phyloP scores from a whole-genome alignment of 495 filamentous ascomycete genomes.

The Elasticomyces elasticus region DNA sequence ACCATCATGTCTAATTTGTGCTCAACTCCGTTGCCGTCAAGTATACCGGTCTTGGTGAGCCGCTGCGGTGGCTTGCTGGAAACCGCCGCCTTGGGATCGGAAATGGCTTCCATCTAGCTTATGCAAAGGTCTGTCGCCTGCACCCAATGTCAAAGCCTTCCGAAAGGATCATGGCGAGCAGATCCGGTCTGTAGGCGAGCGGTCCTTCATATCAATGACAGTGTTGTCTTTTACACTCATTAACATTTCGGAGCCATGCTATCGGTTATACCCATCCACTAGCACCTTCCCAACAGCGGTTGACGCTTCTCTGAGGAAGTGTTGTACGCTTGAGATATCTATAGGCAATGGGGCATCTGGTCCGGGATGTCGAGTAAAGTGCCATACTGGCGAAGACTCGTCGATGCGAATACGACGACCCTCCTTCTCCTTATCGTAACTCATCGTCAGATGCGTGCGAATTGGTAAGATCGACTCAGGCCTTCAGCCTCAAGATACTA shows the following conservation, averaged over 20 bases:
- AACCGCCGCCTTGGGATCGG: constrained; percentile 10
- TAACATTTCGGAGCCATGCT: constrained; percentile 8
- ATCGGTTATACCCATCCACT: too few species aligned
- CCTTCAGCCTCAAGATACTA: too few species aligned
- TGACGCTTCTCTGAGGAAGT: too few species aligned
- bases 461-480: too few species aligned
- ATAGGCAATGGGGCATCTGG: too few species aligned
- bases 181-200: constrained; percentile 5
- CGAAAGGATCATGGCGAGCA: constrained; percentile 4
- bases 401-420: too few species aligned
- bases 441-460: too few species aligned
- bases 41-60: constrained; percentile 2
- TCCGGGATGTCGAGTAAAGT: too few species aligned
- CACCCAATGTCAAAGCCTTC: constrained; percentile 15
- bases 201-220: constrained; percentile 10
- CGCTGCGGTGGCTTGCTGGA: constrained; percentile 4
- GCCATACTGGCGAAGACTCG: too few species aligned
- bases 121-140: constrained; percentile 12
- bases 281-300: too few species aligned
- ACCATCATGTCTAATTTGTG: constrained; percentile 13
- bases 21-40: constrained; percentile 7
- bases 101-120: constrained; percentile 13
- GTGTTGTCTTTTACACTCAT: constrained; percentile 11
- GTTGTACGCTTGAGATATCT: too few species aligned
- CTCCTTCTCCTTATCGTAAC: too few species aligned